These are phyloP conservation scores for Talinum fruticosum DNA, from an alignment of 148 eudicot genomes.

Conservation along the genomic window DNA sequence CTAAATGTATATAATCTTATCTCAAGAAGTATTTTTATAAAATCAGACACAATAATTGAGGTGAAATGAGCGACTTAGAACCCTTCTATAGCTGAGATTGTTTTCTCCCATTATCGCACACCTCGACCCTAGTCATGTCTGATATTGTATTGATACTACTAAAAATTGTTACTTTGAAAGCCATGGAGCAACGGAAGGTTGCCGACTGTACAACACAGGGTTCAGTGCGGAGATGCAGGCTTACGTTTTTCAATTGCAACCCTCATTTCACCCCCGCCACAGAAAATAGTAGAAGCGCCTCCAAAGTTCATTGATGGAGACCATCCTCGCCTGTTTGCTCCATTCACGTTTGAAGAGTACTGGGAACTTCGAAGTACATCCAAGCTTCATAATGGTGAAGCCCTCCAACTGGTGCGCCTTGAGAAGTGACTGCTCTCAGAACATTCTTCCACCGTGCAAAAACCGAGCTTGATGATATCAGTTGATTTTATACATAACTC, in stretches of 20 bases:
- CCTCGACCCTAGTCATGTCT: no score
- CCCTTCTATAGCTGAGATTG: no score
- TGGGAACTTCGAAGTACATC: slow-evolving; percentile 37
- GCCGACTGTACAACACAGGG: slow-evolving; percentile 54
- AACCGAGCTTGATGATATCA: not conserved
- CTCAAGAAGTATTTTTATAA: no score
- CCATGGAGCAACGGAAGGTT: slow-evolving; percentile 76
- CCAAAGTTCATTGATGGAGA: slow-evolving; percentile 38
- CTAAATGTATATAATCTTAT: no score
- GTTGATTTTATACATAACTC: not conserved
- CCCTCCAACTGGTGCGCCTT: slow-evolving; percentile 38
- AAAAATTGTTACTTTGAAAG: slow-evolving; percentile 26
- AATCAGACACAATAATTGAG: no score
- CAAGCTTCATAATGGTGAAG: slow-evolving; percentile 49
- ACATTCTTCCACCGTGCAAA: not conserved
- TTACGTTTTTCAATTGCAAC: slow-evolving; percentile 53
- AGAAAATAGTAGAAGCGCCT: slow-evolving; percentile 42
- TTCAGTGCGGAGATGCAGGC: slow-evolving; percentile 49
- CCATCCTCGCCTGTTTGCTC: slow-evolving; percentile 47
- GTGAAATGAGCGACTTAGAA: no score
- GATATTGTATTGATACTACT: no score
- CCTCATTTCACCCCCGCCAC: slow-evolving; percentile 57
- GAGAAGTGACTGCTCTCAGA: not conserved
- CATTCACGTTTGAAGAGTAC: slow-evolving; percentile 49
- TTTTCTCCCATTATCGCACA: no score